Evolutionary conservation across 257 asterid genomes (phyloP).

Genomic region (Solanum medicagineum): DNA sequence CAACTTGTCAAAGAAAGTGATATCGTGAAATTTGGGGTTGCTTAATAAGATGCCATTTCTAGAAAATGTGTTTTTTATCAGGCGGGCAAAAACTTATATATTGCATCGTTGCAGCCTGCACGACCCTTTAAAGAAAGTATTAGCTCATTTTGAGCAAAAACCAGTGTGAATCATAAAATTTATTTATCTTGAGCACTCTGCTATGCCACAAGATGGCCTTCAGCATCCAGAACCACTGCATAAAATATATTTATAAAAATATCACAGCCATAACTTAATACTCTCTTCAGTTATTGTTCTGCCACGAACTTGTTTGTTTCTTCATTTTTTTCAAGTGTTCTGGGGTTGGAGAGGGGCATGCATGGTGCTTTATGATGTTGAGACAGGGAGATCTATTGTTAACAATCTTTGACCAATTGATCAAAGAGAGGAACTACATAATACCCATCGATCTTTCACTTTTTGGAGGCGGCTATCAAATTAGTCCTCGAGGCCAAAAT

Average conservation of each 20-base stretch:
- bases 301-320: background rate
- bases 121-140: background rate
- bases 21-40: background rate
- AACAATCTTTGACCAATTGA: background rate
- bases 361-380: background rate
- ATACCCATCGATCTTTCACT: background rate
- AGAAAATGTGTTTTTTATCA: background rate
- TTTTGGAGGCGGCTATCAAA: background rate
- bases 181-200: background rate
- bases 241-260: background rate
- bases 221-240: background rate
- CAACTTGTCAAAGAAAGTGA: background rate
- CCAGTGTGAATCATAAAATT: background rate
- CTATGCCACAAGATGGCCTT: background rate
- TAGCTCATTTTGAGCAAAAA: background rate
- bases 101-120: background rate
- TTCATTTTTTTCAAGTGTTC: background rate
- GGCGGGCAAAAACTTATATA: background rate
- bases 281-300: background rate
- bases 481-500: background rate
- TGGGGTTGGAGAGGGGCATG: background rate
- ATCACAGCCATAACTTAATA: background rate
- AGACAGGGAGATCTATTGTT: background rate
- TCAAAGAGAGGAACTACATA: background rate
- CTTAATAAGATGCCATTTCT: background rate